Base-by-base conservation (phyloP, 139 green algal genomes). In the Chlorella sp. region DNA sequence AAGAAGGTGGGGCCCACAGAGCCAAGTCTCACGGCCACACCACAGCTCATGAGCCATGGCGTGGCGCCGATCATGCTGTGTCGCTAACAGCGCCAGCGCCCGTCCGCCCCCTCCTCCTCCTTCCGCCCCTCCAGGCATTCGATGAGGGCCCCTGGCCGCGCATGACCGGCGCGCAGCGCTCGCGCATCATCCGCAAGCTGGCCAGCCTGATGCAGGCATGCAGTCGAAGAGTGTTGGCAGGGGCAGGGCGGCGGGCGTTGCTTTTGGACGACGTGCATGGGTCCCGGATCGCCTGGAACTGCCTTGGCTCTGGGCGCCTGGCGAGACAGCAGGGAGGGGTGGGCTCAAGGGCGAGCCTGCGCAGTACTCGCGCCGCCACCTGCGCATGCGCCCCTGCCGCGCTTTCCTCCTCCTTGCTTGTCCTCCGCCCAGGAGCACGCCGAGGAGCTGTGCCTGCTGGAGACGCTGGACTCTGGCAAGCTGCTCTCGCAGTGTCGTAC, bases 381-480 rank as follows among this genome's bases (percentile, higher is more conserved):
- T n/a, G n/a, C n/a, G n/a, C n/a, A n/a, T n/a, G n/a, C n/a, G n/a
- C n/a, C n/a, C n/a, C n/a, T n/a, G n/a, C n/a, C 15, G 55, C 55
- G 12, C 29, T 25, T 17, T 31, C 1, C 19, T 33, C 19, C 61
- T 14, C 5, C 38, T 36, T 21, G 33, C 8, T 23, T 8, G 33
- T 5, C 33, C 14, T 33, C 31, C 40, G 5, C 65, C 31, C 74
- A 79, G 74, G 63, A 79, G 50, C 48, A 85, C 50, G 35, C 56
- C 4, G 82, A 90, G 23, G 79, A 94, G 77, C 65, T 94, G 67
- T 77, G 82, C 8, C 56, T 70, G 58, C 76, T 94, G 45, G 88
- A 93, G 75, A 82, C 83, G 0, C 78, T 93, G 76, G 88, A 94
- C 82, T 93, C 91, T 33, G 89, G 88, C 65, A 94, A 94, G 80